A percentile compares a stretch with the other conserved stretches of the same genome.
These are phyloP conservation scores for Talaromyces sp. DNA, from an alignment of 2,329 filamentous ascomycete species.

Conservation along the genomic window DNA sequence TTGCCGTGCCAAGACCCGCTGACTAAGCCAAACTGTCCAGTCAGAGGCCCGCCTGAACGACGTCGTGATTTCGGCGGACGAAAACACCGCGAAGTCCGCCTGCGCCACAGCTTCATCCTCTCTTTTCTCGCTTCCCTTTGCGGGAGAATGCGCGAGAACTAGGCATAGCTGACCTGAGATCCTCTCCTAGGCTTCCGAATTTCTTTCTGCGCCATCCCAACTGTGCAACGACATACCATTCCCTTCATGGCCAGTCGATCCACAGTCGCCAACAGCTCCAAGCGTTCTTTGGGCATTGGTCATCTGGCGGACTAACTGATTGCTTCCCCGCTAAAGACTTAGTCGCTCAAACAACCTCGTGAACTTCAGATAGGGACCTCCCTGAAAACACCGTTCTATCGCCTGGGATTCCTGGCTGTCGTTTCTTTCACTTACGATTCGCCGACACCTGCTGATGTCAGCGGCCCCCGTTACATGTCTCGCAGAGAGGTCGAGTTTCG, in stretches of 20 bases:
- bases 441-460: slow-evolving; percentile 21
- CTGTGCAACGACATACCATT: not conserved
- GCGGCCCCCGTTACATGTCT: not conserved
- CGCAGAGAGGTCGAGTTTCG: slow-evolving; percentile 2
- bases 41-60: not conserved
- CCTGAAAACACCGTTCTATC: not conserved
- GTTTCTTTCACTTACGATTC: not conserved
- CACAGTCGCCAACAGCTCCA: slow-evolving; percentile 5
- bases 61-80: slow-evolving; percentile 13
- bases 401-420: not conserved
- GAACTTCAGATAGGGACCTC: not conserved
- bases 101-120: slow-evolving; percentile 1
- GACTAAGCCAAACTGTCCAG: not conserved
- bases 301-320: not conserved
- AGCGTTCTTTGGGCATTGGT: slow-evolving; percentile 18
- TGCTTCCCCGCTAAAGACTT: slow-evolving; percentile 2
- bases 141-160: not conserved
- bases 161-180: not conserved
- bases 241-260: slow-evolving; percentile 16
- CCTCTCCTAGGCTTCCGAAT: slow-evolving; percentile 6
- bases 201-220: not conserved
- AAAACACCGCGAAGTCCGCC: slow-evolving; percentile 8
- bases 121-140: not conserved
- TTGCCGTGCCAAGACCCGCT: not conserved
- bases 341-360: not conserved